These are phyloP conservation scores for Globisporangium emineosum DNA, from an alignment of 352 stramenopile species.

Conservation along the genomic window DNA sequence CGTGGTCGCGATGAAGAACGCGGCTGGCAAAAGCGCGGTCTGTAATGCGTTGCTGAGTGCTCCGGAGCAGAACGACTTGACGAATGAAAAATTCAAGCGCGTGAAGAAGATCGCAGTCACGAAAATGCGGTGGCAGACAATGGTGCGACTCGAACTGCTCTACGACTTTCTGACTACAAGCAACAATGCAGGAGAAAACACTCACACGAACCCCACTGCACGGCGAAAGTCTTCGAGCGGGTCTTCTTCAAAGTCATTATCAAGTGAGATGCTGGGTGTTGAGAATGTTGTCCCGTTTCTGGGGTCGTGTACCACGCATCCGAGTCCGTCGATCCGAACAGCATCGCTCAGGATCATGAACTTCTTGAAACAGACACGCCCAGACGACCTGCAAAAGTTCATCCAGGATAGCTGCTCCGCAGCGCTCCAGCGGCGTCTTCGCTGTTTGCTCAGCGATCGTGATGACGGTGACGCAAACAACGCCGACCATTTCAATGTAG, in stretches of 20 bases:
- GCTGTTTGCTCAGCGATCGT: constrained; percentile 36
- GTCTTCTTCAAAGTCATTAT: constrained; percentile 19
- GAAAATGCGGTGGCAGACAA: constrained; percentile 61
- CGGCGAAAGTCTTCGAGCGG: constrained; percentile 33
- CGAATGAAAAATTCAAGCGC: constrained; percentile 25
- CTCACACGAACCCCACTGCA: neutral
- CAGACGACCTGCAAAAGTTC: constrained; percentile 42
- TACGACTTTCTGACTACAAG: constrained; percentile 38
- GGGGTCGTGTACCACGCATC: constrained; percentile 53
- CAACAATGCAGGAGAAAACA: constrained; percentile 3
- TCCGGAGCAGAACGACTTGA: constrained; percentile 55
- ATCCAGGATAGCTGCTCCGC: constrained; percentile 54
- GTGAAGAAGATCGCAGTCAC: constrained; percentile 45
- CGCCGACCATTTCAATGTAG: constrained; percentile 50
- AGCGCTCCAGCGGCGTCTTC: constrained; percentile 54
- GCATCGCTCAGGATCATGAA: constrained; percentile 45
- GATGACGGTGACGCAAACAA: constrained; percentile 44
- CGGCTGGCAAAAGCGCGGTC: constrained; percentile 52
- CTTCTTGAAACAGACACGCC: constrained; percentile 29
- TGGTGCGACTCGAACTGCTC: constrained; percentile 58
- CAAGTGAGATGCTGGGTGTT: constrained; percentile 41
- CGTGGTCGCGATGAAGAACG: constrained; percentile 42
- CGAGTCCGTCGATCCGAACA: constrained; percentile 42
- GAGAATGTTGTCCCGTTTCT: constrained; percentile 77
- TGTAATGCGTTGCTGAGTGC: constrained; percentile 71